Evolutionary conservation across 495 filamentous ascomycete genomes (phyloP), one percentile per base, ranked within the genome.

Genomic region (Talaromyces adpressus): DNA sequence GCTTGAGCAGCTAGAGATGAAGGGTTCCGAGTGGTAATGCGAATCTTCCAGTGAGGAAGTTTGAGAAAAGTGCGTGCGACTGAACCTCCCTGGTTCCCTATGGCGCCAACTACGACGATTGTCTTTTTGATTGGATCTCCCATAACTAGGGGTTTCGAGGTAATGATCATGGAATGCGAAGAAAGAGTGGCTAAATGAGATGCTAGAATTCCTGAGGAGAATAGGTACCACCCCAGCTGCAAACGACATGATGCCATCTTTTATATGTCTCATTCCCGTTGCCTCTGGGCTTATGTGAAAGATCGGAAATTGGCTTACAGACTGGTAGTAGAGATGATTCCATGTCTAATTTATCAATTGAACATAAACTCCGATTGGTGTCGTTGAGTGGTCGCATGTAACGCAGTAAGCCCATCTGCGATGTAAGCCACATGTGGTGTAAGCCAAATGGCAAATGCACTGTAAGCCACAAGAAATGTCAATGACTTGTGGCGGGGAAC

Each of bases 41-140:
- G 76, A 30, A 83, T 72, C 32, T 72, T 63, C 73, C 76, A 83
- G 30, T 63, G 62, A 20, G 74, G 67, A 6, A 74, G 63, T 16
- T 47, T 32, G 52, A 79, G 70, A 62, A 81, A 75, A 23, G 69
- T 65, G 9, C 68, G 62, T 25, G 77, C 74, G 11, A 82, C 76
- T 7, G 80, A 82, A n/a, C 71, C 75, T 32, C 81, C 81, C 71
- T 86, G 87, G 16, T 78, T 77, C 18, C 73, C 73, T 7, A 70
- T 73, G n/a, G 72, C 68, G 32, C 73, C 73, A 53, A 73, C 65
- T 9, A 75, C 62, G 12, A 66, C 67, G 45, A 75, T 71, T 39
- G 59, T 70, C 61, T 72, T 73, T 29, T 62, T 62, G 7, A 51
- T 45, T 25, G 32, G 2, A 14, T 58, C 18, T 22, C 47, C 39